Base-by-base conservation (phyloP, 2,329 filamentous ascomycete species). In the Spiromastix sp. region DNA sequence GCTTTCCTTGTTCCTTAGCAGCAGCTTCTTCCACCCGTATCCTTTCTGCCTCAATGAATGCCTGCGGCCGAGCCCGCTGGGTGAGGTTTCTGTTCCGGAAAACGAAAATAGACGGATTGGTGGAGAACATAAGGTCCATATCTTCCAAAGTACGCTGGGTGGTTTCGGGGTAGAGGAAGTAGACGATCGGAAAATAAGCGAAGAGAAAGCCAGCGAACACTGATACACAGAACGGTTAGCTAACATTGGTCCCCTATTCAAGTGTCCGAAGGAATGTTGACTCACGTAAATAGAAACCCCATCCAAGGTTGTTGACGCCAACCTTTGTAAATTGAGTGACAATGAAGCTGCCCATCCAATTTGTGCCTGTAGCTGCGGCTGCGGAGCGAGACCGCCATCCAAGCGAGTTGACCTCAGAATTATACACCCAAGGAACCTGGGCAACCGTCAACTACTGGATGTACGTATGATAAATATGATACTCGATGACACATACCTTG, bases 151-250 rank as follows among this genome's bases (percentile, higher is more conserved):
- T 61, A 4, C 67, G 47, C 0, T 63, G 52, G 42, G 70, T 71
- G 0, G 69, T 74, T 48, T 74, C 70, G 0, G 69, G 68, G 1
- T 71, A 68, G 13, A 58, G 55, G 46, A 66, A 66, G 54, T 57
- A 71, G 28, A 71, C 61, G 20, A 41, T 37, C 9, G 41, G 41
- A 11, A 43, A 12, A 56, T 70, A 71, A 27, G 54, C 43, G 32
- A 51, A 50, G 45, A 63, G 63, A 20, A 42, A 24, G 10, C 30
- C 22, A 9, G 42, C 37, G 18, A 66, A 64, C 63, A 24, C 19
- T 32, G 15, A 32, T 22, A 17, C 12, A 32, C 10, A 30, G 28
- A 7, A 10, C 16, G 13, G 28, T 30, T 30, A 30, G 10, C 16
- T 13, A 15, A 30, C 5, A n/a, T n/a, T n/a, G n/a, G n/a, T n/a